Base-by-base conservation (phyloP, 208 protist genomes). In the Wallacemonas sp. region DNA sequence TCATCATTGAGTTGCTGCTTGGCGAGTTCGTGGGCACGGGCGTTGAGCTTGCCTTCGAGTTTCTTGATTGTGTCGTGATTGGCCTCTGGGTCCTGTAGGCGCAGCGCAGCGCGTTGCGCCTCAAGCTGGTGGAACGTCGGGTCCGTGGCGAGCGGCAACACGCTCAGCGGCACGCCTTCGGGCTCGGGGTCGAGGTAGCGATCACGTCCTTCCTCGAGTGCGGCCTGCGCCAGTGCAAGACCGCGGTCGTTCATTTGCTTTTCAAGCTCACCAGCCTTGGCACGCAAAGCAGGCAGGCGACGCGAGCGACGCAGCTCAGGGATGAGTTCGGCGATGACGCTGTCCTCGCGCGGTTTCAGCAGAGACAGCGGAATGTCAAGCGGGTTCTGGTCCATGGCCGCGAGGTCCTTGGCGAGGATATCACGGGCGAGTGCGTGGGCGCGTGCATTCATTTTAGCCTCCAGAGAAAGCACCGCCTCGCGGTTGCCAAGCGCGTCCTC, bases 351-450 rank as follows among this genome's bases (percentile, higher is more conserved):
- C 26, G 81, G 82, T 30, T 73, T 26, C 42, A 92, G 69, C 45
- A 89, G 66, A 5, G 74, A 75, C n/a, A 93, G 63, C 42, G 80
- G 81, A 39, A 93, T 86, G 54, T 68, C 83, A 26, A 79, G 65
- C 5, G 87, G 87, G 37, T 80, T 68, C 39, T 60, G 44, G 27
- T 93, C 81, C n/a, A 93, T 27, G 30, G 63, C 71, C 45, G 70
- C 63, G 27, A 93, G 86, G 62, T 89, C 87, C 33, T 71, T 70
- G 17, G 57, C 45, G n/a, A 79, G 68, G 26, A 85, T 60, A 12
- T 54, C 57, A 24, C 52, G 65, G 30, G 87, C 87, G 34, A 93
- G 63, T 42, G 60, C 66, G 57, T 58, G 36, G 1, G 62, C 68
- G 1, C 81, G 72, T 0, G 50, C 71, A 38, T 89, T 93, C 81